phyloP scores from a whole-genome alignment of 2,329 filamentous ascomycete genomes.

The Fulvia fulva region DNA sequence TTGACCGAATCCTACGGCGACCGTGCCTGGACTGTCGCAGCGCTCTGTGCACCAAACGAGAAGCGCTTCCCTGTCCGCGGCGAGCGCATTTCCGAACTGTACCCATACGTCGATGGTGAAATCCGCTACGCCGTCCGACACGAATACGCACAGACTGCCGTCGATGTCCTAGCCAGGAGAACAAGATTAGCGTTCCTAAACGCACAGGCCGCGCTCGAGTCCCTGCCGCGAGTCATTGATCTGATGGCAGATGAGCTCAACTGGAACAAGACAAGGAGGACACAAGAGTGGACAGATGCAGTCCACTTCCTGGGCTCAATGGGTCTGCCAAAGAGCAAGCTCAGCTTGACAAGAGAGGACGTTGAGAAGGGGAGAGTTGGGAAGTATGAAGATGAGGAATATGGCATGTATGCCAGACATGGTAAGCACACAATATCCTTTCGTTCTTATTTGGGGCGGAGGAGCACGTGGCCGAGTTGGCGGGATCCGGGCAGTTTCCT shows the following conservation, averaged over 20 bases:
- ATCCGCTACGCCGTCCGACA: constrained; percentile 81
- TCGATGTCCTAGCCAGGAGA: constrained; percentile 80
- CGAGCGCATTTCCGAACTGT: constrained; percentile 71
- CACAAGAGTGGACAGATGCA: constrained; percentile 74
- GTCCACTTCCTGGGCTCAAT: constrained; percentile 58
- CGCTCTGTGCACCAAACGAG: constrained; percentile 71
- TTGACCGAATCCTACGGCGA: constrained; percentile 85
- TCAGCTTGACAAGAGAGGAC: constrained; percentile 53
- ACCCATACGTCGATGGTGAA: constrained; percentile 90
- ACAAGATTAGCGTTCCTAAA: constrained; percentile 87
- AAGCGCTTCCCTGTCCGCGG: constrained; percentile 79
- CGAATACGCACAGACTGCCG: constrained; percentile 87
- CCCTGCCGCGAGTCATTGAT: constrained; percentile 79
- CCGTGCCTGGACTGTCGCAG: constrained; percentile 84
- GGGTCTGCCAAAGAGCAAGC: constrained; percentile 57
- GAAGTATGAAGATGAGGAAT: constrained; percentile 48
- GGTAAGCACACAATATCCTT: constrained; percentile 34
- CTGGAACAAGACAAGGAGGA: constrained; percentile 70
- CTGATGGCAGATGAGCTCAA: constrained; percentile 80
- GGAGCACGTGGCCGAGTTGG: background rate
- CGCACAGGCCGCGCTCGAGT: constrained; percentile 83
- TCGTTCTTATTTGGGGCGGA: background rate
- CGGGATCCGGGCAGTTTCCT: background rate
- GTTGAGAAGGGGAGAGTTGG: constrained; percentile 55
- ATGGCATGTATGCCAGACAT: constrained; percentile 47